Base-by-base conservation (phyloP, 345 rosid species). In the Gynandropsis gynandra region DNA sequence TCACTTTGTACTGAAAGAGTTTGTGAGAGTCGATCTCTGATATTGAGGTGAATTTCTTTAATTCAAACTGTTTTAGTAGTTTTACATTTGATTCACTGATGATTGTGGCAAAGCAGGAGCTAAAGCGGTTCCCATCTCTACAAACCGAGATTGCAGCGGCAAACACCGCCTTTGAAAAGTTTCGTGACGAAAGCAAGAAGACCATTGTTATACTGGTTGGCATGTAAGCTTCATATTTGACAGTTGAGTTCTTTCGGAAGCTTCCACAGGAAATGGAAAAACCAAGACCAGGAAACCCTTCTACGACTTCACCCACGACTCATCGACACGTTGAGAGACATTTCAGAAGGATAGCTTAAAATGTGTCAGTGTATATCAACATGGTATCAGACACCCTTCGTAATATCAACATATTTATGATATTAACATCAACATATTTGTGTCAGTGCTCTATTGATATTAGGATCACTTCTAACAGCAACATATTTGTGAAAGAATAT, bases 311-410 rank as follows among this genome's bases (percentile, higher is more conserved):
- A 36, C 6, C 72, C 4, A 35, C 68, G 3, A 37, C 65, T 24
- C 87, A 85, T 51, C 74, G 81, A 9, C 80, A 82, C 46, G 55
- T 70, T 13, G 89, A 82, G 8, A 79, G 80, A 33, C 95, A 85
- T 61, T 82, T 82, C 64, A 69, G 85, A 63, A 80, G 89, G 71
- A 85, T 85, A 64, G 87, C 81, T 17, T 78, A 89, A 4, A 80
- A 76, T 34, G 87, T 85, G 11, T 80, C 82, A 0, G 76, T 87
- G 1, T 85, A 82, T 47, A 63, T 82, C 16, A 77, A 65, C 55
- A 85, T 85, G 89, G 95, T 85, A 34, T 62, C 95, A 9, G 85
- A 78, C 42, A 82, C 89, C 2, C 82, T 85, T 16, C 76, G 73
- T 36, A 78, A 65, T 66, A 80, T 78, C 19, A 71, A n/a, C n/a